Base-by-base conservation (phyloP, 805 yeast genomes). In the Priceomyces fermenticarens region DNA sequence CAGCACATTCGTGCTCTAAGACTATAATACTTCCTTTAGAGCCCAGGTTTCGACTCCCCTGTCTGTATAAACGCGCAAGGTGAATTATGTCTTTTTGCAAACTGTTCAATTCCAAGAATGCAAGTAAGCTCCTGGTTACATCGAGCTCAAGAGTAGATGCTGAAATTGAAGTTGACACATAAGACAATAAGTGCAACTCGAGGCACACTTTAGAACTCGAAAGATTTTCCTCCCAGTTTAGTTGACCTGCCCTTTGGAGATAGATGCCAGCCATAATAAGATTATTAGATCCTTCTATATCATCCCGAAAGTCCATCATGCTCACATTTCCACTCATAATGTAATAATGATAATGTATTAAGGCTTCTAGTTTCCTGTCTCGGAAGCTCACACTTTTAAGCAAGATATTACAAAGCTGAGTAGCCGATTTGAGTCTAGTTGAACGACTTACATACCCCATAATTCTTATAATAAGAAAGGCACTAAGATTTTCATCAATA, bases 71-170 rank as follows among this genome's bases (percentile, higher is more conserved):
- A 40, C 32, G 52, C 43, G 47, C 61, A 47, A 47, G 52, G 51
- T 26, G 49, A 35, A 36, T 47, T 27, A 39, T 51, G 45, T 23
- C 60, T 38, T 37, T 65, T 35, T 34, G 55, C 41, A 35, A 60
- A 46, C 40, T 63, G 51, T 48, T 63, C 48, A 42, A 59, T 52
- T 36, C 50, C 30, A 72, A 50, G 31, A 51, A 57, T 4, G 43
- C 41, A 3, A 58, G 26, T 0, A 62, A 35, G 14, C 46, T 44
- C 11, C 39, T 34, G 14, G 68, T 35, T 11, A 73, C 57, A 3
- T 57, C 57, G 16, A 47, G 36, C 40, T 72, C 77, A 44, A 56
- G 57, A 0, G 41, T 35, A 20, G 25, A 20, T 5, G 8, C 25
- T 8, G 25, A 20, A 20, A 20, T 20, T 20, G 25, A 20, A 20